phyloP scores from a whole-genome alignment of 169 alveolate species.

The Theileria equi region DNA sequence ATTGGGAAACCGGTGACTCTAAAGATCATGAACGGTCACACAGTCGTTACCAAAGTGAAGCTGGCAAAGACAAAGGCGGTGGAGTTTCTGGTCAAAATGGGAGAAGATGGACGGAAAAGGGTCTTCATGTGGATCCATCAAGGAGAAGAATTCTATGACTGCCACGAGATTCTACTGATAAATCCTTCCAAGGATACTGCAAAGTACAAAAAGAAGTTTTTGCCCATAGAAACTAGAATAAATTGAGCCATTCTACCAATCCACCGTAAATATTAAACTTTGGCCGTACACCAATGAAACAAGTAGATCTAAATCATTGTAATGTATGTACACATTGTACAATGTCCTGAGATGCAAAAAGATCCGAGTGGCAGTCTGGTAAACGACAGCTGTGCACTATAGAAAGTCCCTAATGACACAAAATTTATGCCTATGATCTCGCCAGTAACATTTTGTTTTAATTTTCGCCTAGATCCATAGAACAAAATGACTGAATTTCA shows the following conservation, averaged over 20 bases:
- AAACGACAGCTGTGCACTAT: too few species aligned
- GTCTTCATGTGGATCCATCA: conserved; percentile 29
- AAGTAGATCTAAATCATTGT: too few species aligned
- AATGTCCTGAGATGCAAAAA: too few species aligned
- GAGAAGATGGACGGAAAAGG: conserved; percentile 17
- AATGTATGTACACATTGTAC: too few species aligned
- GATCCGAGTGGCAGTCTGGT: too few species aligned
- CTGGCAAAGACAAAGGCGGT: conserved; percentile 4
- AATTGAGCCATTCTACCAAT: neutral
- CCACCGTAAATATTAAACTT: too few species aligned
- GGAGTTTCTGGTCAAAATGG: conserved; percentile 4
- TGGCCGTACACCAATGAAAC: too few species aligned
- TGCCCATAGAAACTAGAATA: neutral
- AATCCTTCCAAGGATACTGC: neutral
- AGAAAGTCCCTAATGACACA: too few species aligned
- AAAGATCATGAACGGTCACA: neutral
- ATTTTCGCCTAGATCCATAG: too few species aligned
- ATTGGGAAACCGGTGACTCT: neutral
- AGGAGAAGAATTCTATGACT: neutral
- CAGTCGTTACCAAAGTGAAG: neutral
- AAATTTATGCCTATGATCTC: too few species aligned
- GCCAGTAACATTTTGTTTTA: too few species aligned
- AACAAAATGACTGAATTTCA: conserved; percentile 16
- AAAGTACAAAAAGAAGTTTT: neutral
- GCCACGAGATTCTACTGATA: conserved; percentile 1